Evolutionary conservation across 805 yeast species (phyloP).

Genomic region (Saturnispora kantuleensis): DNA sequence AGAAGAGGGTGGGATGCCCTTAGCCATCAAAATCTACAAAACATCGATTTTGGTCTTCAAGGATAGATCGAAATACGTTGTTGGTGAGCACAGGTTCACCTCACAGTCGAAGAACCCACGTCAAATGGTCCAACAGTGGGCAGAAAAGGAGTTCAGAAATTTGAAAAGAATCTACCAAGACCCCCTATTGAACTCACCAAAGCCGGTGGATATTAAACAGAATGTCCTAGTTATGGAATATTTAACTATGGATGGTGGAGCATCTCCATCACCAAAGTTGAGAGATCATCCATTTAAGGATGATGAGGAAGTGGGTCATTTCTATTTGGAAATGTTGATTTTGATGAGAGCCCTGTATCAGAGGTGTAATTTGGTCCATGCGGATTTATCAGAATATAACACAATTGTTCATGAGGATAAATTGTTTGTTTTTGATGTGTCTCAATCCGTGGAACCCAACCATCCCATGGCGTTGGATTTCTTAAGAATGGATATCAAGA

Average conservation of each 20-base stretch:
- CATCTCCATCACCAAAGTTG: conserved; percentile 75
- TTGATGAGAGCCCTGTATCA: conserved; percentile 84
- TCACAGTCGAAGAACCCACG: conserved; percentile 83
- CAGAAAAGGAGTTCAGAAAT: conserved; percentile 93
- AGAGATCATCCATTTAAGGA: conserved; percentile 72
- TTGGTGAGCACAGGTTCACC: conserved; percentile 90
- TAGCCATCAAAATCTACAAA: conserved; percentile 89
- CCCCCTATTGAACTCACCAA: conserved; percentile 81
- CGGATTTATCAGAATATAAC: conserved; percentile 93
- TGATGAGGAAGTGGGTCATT: conserved; percentile 48
- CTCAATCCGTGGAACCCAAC: conserved; percentile 95
- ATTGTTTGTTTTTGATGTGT: conserved; percentile 87
- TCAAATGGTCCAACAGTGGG: conserved; percentile 97
- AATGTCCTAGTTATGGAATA: conserved; percentile 96
- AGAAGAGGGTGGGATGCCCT: conserved; percentile 36
- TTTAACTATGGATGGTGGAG: conserved; percentile 65
- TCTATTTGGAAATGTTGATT: conserved; percentile 70
- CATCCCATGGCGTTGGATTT: conserved; percentile 96
- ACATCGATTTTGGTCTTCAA: conserved; percentile 95
- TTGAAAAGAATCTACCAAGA: conserved; percentile 67
- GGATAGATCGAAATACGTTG: conserved; percentile 91
- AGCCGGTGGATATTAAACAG: conserved; percentile 78
- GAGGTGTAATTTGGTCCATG: conserved; percentile 86
- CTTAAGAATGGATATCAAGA: conserved; percentile 93
- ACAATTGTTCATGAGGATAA: conserved; percentile 72